Conservation (phyloP, 208 protist genomes). For the Acanthamoeba castellanii region DNA sequence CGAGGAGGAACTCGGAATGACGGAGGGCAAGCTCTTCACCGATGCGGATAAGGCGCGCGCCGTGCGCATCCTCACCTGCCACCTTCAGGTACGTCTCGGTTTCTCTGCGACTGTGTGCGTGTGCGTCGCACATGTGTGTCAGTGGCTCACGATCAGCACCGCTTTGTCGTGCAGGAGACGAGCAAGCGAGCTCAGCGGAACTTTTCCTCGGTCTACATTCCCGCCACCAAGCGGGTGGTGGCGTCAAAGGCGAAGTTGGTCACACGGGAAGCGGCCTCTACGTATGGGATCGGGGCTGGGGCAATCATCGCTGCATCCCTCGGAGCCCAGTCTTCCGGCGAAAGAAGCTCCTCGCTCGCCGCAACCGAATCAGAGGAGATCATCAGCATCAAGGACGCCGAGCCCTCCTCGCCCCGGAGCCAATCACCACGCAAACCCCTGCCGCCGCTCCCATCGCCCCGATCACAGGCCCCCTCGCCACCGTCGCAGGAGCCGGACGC, state of each 20-base stretch:
- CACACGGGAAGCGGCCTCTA: not conserved
- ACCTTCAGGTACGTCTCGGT: not conserved
- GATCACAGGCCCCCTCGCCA: not conserved
- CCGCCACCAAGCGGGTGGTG: slow-evolving; percentile 2
- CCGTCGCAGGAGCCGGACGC: slow-evolving; percentile 1
- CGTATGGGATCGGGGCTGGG: not conserved
- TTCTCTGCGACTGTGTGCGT: not conserved
- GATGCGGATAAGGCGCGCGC: not conserved
- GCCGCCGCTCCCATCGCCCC: not conserved
- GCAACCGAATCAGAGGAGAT: not conserved
- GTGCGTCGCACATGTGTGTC: not conserved
- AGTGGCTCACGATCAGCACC: not conserved
- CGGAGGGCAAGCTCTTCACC: slow-evolving; percentile 3
- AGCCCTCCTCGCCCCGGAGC: not conserved
- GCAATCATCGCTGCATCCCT: not conserved
- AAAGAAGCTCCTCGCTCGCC: not conserved
- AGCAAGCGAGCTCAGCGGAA: slow-evolving; percentile 1
- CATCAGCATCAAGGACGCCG: not conserved
- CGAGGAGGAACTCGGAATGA: not conserved
- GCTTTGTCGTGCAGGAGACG: not conserved
- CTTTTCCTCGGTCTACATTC: slow-evolving; percentile 12
- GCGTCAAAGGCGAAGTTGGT: not conserved
- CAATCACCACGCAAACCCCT: not conserved
- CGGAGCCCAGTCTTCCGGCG: not conserved
- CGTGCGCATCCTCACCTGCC: not conserved